Evolutionary conservation across 176 grass and related monocot genomes (phyloP).

Genomic region (Ensete ventricosum): DNA sequence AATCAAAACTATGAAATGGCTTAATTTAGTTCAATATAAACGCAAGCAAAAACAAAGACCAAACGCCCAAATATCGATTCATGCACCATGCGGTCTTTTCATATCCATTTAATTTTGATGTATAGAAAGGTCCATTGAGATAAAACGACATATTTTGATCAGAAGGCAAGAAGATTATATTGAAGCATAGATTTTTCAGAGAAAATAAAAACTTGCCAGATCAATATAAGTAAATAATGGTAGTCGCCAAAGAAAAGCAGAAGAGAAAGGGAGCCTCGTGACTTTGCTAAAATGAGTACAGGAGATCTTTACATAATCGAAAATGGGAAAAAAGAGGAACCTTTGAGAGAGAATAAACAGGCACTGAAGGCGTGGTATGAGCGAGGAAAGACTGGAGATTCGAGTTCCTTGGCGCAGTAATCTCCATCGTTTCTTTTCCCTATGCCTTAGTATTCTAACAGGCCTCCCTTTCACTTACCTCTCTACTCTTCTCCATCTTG

Average conservation of each 20-base stretch:
- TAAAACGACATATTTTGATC: not conserved
- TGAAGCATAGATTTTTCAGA: not conserved
- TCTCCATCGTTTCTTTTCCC: constrained; percentile 21
- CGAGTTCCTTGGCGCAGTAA: constrained; percentile 15
- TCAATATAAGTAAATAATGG: not conserved
- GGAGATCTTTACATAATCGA: not conserved
- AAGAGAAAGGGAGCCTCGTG: too few relatives aligned
- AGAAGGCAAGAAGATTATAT: not conserved
- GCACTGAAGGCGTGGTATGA: constrained; percentile 38
- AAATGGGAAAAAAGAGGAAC: constrained; percentile 14
- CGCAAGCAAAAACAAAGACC: not conserved
- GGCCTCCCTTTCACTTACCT: not conserved
- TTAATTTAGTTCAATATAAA: not conserved
- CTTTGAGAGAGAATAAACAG: constrained; percentile 17
- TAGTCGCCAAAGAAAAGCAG: too few relatives aligned
- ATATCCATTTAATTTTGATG: too few relatives aligned
- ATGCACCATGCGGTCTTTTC: not conserved
- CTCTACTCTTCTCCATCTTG: not conserved
- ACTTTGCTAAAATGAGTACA: not conserved
- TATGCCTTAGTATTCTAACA: not conserved
- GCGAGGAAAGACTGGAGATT: constrained; percentile 53
- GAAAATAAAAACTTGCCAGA: not conserved
- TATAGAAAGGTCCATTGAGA: not conserved
- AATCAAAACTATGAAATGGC: too few relatives aligned
- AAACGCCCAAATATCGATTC: not conserved